Conservation (phyloP, 2,329 filamentous ascomycete species). For the Sporothrix humicola region DNA sequence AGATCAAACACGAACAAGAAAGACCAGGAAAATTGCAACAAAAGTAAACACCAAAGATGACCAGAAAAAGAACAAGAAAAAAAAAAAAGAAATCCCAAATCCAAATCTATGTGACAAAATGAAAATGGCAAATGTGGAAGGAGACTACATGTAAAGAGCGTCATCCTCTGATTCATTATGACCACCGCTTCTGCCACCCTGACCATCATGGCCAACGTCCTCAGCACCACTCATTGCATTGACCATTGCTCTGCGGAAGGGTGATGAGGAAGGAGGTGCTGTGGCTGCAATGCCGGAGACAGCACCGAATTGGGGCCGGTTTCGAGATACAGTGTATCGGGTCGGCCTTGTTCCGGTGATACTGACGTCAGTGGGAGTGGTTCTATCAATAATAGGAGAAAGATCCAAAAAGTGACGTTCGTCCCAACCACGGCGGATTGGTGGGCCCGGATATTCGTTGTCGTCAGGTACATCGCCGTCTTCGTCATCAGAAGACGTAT, state of each 20-base stretch:
- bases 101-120: too few relatives aligned
- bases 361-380: not conserved
- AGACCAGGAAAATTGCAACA: too few relatives aligned
- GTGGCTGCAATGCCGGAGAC: not conserved
- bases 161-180: too few relatives aligned
- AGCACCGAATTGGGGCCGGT: not conserved
- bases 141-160: too few relatives aligned
- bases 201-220: not conserved
- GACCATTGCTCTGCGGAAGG: not conserved
- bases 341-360: not conserved
- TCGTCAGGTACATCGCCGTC: not conserved
- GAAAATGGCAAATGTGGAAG: too few relatives aligned
- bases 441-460: not conserved
- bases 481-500: not conserved
- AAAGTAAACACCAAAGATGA: too few relatives aligned
- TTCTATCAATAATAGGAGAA: not conserved
- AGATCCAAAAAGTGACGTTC: not conserved
- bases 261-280: not conserved
- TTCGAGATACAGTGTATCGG: not conserved
- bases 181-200: too few relatives aligned
- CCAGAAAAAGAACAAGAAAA: too few relatives aligned
- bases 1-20: too few relatives aligned
- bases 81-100: too few relatives aligned
- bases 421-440: not conserved
- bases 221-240: slow-evolving; percentile 5